Evolutionary conservation across 1,284 basidiomycete species (phyloP).

Genomic region (Volvariella volvacea): DNA sequence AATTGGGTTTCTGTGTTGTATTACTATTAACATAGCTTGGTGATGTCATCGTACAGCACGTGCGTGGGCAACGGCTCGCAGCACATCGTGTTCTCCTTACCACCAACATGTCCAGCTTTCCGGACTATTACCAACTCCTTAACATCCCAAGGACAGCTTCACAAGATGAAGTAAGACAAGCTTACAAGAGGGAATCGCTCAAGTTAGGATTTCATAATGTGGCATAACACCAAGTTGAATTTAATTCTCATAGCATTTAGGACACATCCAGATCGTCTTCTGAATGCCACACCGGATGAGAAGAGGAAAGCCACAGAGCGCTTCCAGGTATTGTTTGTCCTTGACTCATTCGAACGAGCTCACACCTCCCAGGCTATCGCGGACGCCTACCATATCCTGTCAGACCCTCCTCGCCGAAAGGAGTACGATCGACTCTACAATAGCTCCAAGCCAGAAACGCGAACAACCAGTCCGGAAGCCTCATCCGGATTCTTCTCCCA

Average conservation of each 20-base stretch:
- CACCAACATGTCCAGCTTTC: constrained; percentile 50
- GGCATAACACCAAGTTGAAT: not conserved
- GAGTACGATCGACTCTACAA: constrained; percentile 79
- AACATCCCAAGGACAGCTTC: constrained; percentile 53
- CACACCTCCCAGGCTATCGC: constrained; percentile 63
- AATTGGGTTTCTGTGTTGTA: not conserved
- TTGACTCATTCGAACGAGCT: not conserved
- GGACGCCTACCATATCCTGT: constrained; percentile 95
- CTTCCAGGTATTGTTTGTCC: constrained; percentile 55
- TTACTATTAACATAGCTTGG: too few relatives aligned
- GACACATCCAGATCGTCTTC: constrained; percentile 86
- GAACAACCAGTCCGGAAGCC: constrained; percentile 55
- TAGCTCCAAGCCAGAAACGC: constrained; percentile 36
- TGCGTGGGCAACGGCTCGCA: too few relatives aligned
- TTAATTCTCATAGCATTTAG: constrained; percentile 28
- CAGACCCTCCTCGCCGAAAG: constrained; percentile 67
- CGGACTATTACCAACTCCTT: constrained; percentile 72
- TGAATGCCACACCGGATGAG: constrained; percentile 68
- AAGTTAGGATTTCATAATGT: constrained; percentile 34
- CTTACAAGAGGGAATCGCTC: constrained; percentile 79
- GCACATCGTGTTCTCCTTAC: too few relatives aligned
- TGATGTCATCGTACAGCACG: too few relatives aligned
- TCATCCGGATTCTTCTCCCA: constrained; percentile 74
- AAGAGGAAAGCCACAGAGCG: constrained; percentile 72
- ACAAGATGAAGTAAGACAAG: constrained; percentile 69